Evolutionary conservation across 1,284 basidiomycete genomes (phyloP).

Genomic region (Thecaphora frezii): DNA sequence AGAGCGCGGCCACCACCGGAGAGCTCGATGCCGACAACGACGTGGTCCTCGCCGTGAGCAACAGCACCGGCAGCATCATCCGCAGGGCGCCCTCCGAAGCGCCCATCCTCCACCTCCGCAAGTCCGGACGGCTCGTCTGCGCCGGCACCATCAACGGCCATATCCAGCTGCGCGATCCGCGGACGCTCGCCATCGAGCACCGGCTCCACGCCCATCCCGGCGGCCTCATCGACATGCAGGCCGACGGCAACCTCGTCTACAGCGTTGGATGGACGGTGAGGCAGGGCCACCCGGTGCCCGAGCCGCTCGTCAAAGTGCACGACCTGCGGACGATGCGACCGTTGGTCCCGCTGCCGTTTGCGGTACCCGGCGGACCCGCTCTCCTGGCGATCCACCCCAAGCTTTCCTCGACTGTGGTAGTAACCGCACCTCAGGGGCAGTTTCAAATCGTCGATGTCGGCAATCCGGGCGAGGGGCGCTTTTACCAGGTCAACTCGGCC

Average conservation of each 20-base stretch:
- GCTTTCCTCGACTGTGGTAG: conserved; percentile 73
- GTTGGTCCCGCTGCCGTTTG: conserved; percentile 79
- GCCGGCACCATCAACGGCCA: conserved; percentile 47
- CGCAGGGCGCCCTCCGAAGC: conserved; percentile 49
- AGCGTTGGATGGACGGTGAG: conserved; percentile 57
- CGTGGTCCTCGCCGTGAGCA: conserved; percentile 47
- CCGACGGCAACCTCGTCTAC: conserved; percentile 54
- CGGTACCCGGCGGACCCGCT: conserved; percentile 73
- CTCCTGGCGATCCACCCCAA: conserved; percentile 83
- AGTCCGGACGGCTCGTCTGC: conserved; percentile 43
- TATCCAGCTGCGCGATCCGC: conserved; percentile 56
- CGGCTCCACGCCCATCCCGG: conserved; percentile 56
- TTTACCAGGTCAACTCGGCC: conserved; percentile 68
- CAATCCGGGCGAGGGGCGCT: conserved; percentile 70
- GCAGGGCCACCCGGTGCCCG: conserved; percentile 82
- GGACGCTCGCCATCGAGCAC: conserved; percentile 50
- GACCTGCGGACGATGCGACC: conserved; percentile 81
- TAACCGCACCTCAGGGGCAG: conserved; percentile 81
- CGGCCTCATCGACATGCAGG: conserved; percentile 55
- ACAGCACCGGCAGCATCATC: conserved; percentile 44
- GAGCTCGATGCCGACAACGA: conserved; percentile 37
- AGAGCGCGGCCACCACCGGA: conserved; percentile 25
- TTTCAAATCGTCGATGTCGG: conserved; percentile 86
- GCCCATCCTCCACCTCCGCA: conserved; percentile 45
- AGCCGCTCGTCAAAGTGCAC: conserved; percentile 89